Evolutionary conservation across 306 rosid genomes (phyloP).

Genomic region (Cucumis hystrix): DNA sequence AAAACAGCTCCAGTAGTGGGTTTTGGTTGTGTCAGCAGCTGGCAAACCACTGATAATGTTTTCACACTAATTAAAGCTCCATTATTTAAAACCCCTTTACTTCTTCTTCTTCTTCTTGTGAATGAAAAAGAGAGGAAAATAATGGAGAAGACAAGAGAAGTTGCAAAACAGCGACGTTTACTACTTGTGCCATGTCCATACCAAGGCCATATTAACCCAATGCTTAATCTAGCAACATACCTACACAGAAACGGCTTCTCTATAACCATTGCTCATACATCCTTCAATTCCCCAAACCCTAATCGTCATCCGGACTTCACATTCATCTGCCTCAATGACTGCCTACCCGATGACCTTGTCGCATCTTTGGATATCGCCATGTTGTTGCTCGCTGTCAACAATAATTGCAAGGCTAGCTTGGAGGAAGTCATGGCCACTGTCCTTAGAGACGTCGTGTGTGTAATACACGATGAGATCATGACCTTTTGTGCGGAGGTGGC

Average conservation of each 20-base stretch:
- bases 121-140: not conserved
- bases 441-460: conserved; percentile 15
- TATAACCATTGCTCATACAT: conserved; percentile 15
- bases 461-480: conserved; percentile 27
- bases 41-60: too few relatives aligned
- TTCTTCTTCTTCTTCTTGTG: not conserved
- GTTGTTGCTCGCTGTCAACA: conserved; percentile 2
- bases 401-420: conserved; percentile 8
- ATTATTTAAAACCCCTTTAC: not conserved
- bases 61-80: too few relatives aligned
- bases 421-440: conserved; percentile 3
- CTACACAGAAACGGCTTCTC: conserved; percentile 17
- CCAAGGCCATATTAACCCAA: conserved; percentile 24
- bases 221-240: conserved; percentile 14
- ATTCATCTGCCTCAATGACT: not conserved
- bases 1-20: too few relatives aligned
- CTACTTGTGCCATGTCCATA: conserved; percentile 8
- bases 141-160: not conserved
- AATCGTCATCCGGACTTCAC: conserved; percentile 8
- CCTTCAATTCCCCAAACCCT: conserved; percentile 12
- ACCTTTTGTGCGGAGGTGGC: conserved; percentile 27
- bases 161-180: not conserved
- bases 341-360: not conserved
- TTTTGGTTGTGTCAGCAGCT: too few relatives aligned
- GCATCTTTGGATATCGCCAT: not conserved